Evolutionary conservation across 371 early-diverging fungal genomes (phyloP), one percentile per base, ranked within the genome.

Genomic region (Vairimorpha apis): DNA sequence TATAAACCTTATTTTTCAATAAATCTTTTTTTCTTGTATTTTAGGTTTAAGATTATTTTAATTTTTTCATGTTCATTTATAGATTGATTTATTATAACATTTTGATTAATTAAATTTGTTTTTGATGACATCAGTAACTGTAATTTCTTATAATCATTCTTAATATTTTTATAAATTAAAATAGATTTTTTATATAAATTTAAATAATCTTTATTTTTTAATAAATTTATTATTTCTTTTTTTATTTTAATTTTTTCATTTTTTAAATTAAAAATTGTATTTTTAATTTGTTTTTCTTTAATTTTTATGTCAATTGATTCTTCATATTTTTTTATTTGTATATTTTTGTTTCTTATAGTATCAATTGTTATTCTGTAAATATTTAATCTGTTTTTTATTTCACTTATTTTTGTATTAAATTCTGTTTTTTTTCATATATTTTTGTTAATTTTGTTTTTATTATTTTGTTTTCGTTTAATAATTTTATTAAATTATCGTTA

Each of bases 331-430:
- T 63, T 43, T 14, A 43, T 27, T 37, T 63, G 21, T 30, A 1
- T 41, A 12, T 14, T 25, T 43, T 33, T 38, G 5, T 10, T 3
- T 25, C n/a, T 63, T 8, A 43, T 37, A 14, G 25, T 29, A 13
- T 66, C 65, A 41, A 68, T 32, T 12, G 21, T 37, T 21, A 13
- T 37, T 69, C 65, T 63, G 49, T 27, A 41, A 44, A 23, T 14
- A 49, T 72, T 58, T 44, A 56, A 65, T 64, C 43, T 75, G 13
- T 30, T 44, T 60, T 70, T 72, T 64, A 51, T 70, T 27, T 44
- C 44, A 37, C 21, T 62, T 47, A 33, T 63, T 10, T 44, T 55
- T 44, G 16, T 56, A 73, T 72, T 25, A 70, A 70, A 16, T 38
- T 67, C 16, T 30, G 47, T 33, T 51, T 53, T 49, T 63, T 32